Evolutionary conservation across 768 basidiomycete genomes (phyloP), one percentile per base, ranked within the genome.

Genomic region (Mycena epipterygia): DNA sequence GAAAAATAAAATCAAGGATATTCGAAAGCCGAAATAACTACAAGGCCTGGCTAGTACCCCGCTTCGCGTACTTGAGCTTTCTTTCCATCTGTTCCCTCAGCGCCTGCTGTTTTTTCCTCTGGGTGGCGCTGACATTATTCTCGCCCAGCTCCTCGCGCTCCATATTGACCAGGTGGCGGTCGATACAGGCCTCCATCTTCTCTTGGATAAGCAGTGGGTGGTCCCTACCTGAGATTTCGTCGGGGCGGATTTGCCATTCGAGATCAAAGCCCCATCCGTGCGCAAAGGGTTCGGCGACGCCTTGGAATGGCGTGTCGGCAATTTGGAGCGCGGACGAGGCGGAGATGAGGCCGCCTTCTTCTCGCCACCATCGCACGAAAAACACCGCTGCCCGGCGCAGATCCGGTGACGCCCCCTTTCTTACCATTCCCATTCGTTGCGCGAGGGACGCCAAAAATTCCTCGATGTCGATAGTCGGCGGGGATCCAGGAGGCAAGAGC

Each of bases 191-290:
- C 76, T 92, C 93, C 93, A 95, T 95, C 77, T 89, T 89, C 33
- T 79, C 78, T 77, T 93, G 91, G 3, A 93, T 80, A 35, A 83
- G 66, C 27, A 67, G 73, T n/a, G 74, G 23, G 63, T 69, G 39
- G 13, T 71, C 70, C 46, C 60, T 56, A 32, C 58, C 69, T 19
- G 68, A 51, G 48, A 75, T 63, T 19, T 82, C 81, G 25, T 81
- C 78, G 37, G 81, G 73, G 25, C 64, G 64, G 55, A 84, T 51
- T 46, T 83, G 79, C 93, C 93, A 94, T 79, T 95, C 91, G 68
- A 95, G 89, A 80, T 95, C 94, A 76, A 95, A 94, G 59, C 94
- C 94, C 94, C 94, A 95, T 3, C 93, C 93, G 58, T 87, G 89
- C n/a, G 78, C 62, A n/a, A 71, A 48, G 29, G 55, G 77, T 41